A percentile compares a stretch with the other conserved stretches of the same genome.
Conservation (phyloP, 2,329 filamentous ascomycete genomes). For the Cercospora brassicicola region DNA sequence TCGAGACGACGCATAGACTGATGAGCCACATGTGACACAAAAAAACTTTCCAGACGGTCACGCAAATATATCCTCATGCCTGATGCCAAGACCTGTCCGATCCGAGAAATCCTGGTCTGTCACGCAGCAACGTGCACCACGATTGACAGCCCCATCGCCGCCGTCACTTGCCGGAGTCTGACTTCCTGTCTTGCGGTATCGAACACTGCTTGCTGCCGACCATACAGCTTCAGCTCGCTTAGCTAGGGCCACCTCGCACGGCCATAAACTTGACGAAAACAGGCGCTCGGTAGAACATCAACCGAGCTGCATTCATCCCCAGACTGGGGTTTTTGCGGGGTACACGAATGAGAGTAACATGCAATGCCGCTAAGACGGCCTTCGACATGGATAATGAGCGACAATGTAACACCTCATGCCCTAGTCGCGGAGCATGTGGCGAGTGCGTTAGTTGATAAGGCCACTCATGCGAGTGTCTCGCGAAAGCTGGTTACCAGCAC, state of each 20-base stretch:
- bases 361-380: neutral
- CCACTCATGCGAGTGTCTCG: neutral
- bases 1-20: slow-evolving; percentile 24
- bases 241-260: neutral
- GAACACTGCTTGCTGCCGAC: neutral
- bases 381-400: neutral
- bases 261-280: neutral
- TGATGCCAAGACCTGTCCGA: neutral
- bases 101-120: neutral
- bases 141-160: neutral
- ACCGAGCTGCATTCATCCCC: slow-evolving; percentile 2
- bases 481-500: slow-evolving; percentile 1
- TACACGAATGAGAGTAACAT: neutral
- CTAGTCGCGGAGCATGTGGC: neutral
- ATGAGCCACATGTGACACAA: neutral
- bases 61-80: neutral
- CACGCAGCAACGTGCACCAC: neutral
- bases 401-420: neutral
- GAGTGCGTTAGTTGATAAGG: neutral
- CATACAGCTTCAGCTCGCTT: neutral
- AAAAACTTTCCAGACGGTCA: neutral
- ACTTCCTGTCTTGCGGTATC: neutral
- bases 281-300: neutral
- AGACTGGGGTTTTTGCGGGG: slow-evolving; percentile 9
- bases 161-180: neutral